Evolutionary conservation across 352 stramenopile genomes (phyloP), one percentile per base, ranked within the genome.

Genomic region (Phytophthora sojae): DNA sequence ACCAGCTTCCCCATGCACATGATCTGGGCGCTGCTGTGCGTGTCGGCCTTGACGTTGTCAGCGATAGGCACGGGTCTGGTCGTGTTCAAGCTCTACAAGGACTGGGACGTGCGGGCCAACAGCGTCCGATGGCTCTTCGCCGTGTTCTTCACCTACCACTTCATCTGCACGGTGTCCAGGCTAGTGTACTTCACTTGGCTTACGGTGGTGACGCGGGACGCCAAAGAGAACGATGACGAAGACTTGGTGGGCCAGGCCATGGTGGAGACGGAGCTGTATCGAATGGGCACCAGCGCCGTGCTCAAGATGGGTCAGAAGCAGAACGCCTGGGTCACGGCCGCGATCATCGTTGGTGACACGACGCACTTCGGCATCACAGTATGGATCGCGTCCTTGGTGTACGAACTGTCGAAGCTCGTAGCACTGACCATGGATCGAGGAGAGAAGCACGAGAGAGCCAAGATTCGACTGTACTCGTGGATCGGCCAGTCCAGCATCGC

Each of bases 331-430:
- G 32, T 84, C 7, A 78, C 62, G 0, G 60, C 67, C 9, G 42
- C 64, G 26, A 79, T 82, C 26, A 68, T 73, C 7, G 9, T 80
- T 6, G 77, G 77, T 4, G 77, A 84, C 15, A 69, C 67, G 3
- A 49, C 66, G 15, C 64, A 71, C 25, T 84, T 82, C 54, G 74
- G 71, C 0, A 42, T 81, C 23, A 63, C 75, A 2, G 29, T 82
- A 6, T 85, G 77, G 77, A 60, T 82, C 3, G 39, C 64, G 25
- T 44, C 72, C 29, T 39, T 90, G 39, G 69, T 88, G 11, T 90
- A 88, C 56, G 76, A 85, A 29, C 53, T 85, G 9, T 82, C 75
- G 5, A 82, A 81, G 4, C 59, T 85, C 7, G 71, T 77, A 11
- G 55, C 64, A 0, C 23, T 57, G 1, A 64, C 77, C 2, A 82